Base-by-base conservation (phyloP, 805 yeast species). In the Saccharomycodes ludwigii region DNA sequence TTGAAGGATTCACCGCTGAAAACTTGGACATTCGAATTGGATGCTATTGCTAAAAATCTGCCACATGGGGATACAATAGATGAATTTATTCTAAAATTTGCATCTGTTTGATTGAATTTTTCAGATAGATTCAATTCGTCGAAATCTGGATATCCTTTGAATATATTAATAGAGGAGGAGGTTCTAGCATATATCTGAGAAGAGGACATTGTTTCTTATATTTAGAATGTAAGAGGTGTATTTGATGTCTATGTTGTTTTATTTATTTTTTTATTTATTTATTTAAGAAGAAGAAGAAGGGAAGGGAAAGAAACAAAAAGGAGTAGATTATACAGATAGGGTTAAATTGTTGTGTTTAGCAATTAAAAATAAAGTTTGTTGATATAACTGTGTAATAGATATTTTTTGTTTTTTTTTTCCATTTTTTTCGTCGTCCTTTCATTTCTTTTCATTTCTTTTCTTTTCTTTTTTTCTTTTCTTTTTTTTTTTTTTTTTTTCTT, bases 111-210 rank as follows among this genome's bases (percentile, higher is more conserved):
- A 5, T 42, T 38, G 25, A 52, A 50, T 16, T 40, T 42, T n/a
- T 30, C 34, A 17, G 31, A 27, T 13, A 29, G 19, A 7, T 33
- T 23, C 29, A 34, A 20, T 30, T 35, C 34, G 14, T 39, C 38
- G 27, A 41, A 41, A n/a, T 41, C 35, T 11, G 58, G 53, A 33
- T 55, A 55, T 15, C 60, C 58, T 30, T 52, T 50, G 31, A 52
- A 53, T 18, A 53, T 33, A 35, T 52, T 54, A n/a, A 55, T 52
- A 29, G 47, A 52, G 32, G 51, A 50, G 15, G 50, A 42, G 5
- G 59, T 55, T 40, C 52, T 54, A 8, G 55, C 38, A 31, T 47
- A 52, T 32, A 55, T 46, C 35, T 52, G 58, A 24, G 58, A 54
- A 11, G 60, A 30, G 42, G 19, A 38, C 54, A 27, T 59, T 58